Conservation (phyloP, 805 yeast species). For the Clavispora fructus region DNA sequence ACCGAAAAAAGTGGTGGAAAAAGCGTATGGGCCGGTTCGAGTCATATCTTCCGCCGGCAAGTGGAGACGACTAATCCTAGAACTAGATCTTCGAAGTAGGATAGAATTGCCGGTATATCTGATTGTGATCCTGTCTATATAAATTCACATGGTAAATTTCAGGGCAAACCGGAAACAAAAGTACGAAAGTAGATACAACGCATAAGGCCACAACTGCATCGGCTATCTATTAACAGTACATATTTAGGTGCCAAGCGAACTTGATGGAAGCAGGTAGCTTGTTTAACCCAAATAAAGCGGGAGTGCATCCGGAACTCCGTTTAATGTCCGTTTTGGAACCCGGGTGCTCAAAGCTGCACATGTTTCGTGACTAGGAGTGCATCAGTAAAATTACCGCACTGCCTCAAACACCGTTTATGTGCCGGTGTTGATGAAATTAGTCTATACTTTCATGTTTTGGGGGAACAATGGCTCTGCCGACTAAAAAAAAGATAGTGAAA, state of each 20-base stretch:
- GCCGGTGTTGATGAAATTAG: too few species aligned
- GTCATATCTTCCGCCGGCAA: constrained; percentile 14
- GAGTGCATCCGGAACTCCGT: not conserved
- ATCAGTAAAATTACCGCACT: not conserved
- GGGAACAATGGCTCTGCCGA: too few species aligned
- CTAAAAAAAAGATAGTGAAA: too few species aligned
- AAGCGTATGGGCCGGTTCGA: constrained; percentile 36
- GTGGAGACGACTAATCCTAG: not conserved
- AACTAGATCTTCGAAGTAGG: not conserved
- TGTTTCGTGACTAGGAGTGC: not conserved
- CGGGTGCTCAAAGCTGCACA: not conserved
- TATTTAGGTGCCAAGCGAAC: too few species aligned
- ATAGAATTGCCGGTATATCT: not conserved
- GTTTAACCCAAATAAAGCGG: not conserved
- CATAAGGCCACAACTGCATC: too few species aligned
- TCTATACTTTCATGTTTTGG: too few species aligned
- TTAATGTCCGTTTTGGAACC: not conserved
- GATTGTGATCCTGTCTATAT: not conserved
- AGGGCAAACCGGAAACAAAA: too few species aligned
- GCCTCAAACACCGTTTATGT: not conserved
- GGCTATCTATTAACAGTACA: too few species aligned
- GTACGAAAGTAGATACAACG: too few species aligned
- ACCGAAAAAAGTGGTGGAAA: constrained; percentile 41
- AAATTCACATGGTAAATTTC: too few species aligned
- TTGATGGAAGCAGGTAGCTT: too few species aligned